Evolutionary conservation across 2,329 filamentous ascomycete genomes (phyloP).

Genomic region (Nigrospora sphaerica): DNA sequence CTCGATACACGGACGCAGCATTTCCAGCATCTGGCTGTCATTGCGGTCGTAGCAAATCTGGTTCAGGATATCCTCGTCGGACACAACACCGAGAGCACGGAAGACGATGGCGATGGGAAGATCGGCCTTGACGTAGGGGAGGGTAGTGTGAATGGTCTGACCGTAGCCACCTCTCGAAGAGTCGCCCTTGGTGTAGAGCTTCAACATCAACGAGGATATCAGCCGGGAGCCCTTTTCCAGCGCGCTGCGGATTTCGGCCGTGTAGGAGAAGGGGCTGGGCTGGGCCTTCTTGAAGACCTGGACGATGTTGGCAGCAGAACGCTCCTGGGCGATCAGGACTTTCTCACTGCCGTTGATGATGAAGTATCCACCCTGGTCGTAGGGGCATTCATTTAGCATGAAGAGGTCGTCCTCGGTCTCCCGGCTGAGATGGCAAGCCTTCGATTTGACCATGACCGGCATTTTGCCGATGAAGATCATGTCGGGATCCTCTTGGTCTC

Average conservation of each 20-base stretch:
- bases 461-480: constrained; percentile 91
- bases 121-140: constrained; percentile 91
- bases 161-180: constrained; percentile 72
- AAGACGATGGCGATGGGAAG: constrained; percentile 95
- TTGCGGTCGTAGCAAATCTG: constrained; percentile 95
- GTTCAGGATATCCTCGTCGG: constrained; percentile 95
- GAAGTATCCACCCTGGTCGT: constrained; percentile 97
- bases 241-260: constrained; percentile 92
- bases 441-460: constrained; percentile 96
- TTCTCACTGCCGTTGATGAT: constrained; percentile 99
- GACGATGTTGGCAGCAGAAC: constrained; percentile 95
- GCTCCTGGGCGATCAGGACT: constrained; percentile 94
- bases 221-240: constrained; percentile 93
- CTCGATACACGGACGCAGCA: constrained; percentile 94
- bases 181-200: constrained; percentile 81
- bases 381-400: constrained; percentile 90
- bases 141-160: constrained; percentile 79
- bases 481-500: constrained; percentile 55
- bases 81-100: constrained; percentile 89
- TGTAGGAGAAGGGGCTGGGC: constrained; percentile 86
- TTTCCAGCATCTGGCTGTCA: constrained; percentile 95
- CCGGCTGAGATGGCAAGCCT: constrained; percentile 83
- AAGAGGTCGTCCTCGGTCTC: constrained; percentile 83
- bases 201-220: constrained; percentile 87
- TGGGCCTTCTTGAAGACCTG: constrained; percentile 98